Conservation (phyloP, 345 rosid species). For the Lumnitzera racemosa region DNA sequence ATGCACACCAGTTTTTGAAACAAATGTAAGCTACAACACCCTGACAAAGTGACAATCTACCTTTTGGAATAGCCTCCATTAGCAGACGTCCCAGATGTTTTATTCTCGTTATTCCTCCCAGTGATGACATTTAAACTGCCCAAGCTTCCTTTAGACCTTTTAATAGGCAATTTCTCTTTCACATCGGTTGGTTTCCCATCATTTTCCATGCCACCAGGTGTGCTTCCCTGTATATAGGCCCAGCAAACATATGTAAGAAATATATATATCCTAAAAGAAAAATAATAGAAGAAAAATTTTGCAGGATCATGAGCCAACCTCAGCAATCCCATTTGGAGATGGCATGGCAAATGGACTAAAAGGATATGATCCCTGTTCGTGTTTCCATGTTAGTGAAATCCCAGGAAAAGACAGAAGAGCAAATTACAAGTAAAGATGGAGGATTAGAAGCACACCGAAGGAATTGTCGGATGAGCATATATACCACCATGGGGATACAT, state of each 20-base stretch:
- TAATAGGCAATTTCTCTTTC: conserved; percentile 93
- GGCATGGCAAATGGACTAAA: conserved; percentile 95
- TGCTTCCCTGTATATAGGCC: conserved; percentile 51
- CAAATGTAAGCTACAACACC: too few relatives aligned
- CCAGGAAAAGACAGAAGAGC: conserved; percentile 2
- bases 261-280: conserved; percentile 7
- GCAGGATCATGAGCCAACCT: conserved; percentile 59
- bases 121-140: conserved; percentile 93
- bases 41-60: conserved; percentile 21
- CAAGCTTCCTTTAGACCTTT: conserved; percentile 97
- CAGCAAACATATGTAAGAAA: conserved; percentile 10
- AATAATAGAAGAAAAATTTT: conserved; percentile 4
- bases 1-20: too few relatives aligned
- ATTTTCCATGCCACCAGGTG: conserved; percentile 59
- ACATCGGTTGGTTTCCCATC: conserved; percentile 74
- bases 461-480: conserved; percentile 90
- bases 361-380: conserved; percentile 81
- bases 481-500: conserved; percentile 99
- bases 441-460: conserved; percentile 55
- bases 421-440: conserved; percentile 8
- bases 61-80: conserved; percentile 87
- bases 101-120: conserved; percentile 66
- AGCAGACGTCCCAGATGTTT: conserved; percentile 65
- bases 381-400: conserved; percentile 5
- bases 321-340: conserved; percentile 84